These are phyloP conservation scores for Komagataella kurtzmanii DNA, from an alignment of 805 yeast genomes.

Conservation along the genomic window DNA sequence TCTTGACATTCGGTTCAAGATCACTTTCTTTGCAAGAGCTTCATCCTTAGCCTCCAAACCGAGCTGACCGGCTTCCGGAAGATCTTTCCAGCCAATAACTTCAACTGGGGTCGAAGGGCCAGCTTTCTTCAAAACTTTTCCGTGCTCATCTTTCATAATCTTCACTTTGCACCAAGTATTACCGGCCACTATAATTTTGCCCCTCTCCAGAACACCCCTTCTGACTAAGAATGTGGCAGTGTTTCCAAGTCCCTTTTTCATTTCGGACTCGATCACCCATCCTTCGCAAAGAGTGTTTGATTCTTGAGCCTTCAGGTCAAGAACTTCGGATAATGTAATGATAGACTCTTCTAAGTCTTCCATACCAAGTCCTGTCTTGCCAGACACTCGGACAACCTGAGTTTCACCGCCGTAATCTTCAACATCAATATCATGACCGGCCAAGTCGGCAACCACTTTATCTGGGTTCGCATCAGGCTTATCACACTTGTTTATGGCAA, in stretches of 20 bases:
- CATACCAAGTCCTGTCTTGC: slow-evolving; percentile 82
- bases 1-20: slow-evolving; percentile 46
- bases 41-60: slow-evolving; percentile 69
- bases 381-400: slow-evolving; percentile 79
- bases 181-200: slow-evolving; percentile 75
- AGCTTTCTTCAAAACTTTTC: slow-evolving; percentile 49
- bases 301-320: slow-evolving; percentile 57
- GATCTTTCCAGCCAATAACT: slow-evolving; percentile 85
- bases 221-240: slow-evolving; percentile 77
- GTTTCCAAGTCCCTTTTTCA: slow-evolving; percentile 71
- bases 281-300: slow-evolving; percentile 57
- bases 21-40: slow-evolving; percentile 60
- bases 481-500: slow-evolving; percentile 90
- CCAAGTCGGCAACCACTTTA: slow-evolving; percentile 64
- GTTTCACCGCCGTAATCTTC: slow-evolving; percentile 95
- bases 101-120: slow-evolving; percentile 87
- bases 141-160: slow-evolving; percentile 62
- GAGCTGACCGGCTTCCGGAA: slow-evolving; percentile 86
- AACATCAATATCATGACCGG: slow-evolving; percentile 65
- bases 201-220: slow-evolving; percentile 62
- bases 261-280: slow-evolving; percentile 77
- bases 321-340: slow-evolving; percentile 69
- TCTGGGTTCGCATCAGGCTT: slow-evolving; percentile 64
- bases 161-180: slow-evolving; percentile 75
- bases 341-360: slow-evolving; percentile 83